These are phyloP conservation scores for Acanthamoeba healyi DNA, from an alignment of 208 protist species.

Conservation along the genomic window DNA sequence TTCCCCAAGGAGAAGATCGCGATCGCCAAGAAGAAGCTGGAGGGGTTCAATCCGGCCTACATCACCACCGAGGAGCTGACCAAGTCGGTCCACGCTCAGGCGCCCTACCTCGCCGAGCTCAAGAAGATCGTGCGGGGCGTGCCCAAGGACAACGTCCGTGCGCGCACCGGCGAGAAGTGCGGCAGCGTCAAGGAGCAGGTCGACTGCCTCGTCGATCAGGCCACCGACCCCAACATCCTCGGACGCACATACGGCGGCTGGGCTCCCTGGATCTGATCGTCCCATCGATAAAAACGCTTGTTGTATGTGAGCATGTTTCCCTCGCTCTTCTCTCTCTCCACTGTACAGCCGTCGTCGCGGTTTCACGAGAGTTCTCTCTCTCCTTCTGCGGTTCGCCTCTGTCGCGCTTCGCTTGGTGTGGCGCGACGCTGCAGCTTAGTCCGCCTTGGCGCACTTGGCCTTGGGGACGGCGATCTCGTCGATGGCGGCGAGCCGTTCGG, in stretches of 20 bases:
- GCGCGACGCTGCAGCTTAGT: too few relatives aligned
- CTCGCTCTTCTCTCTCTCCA: too few relatives aligned
- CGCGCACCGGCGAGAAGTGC: constrained; percentile 72
- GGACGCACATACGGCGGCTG: constrained; percentile 89
- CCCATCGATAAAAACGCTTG: too few relatives aligned
- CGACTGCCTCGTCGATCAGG: constrained; percentile 92
- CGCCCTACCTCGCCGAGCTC: constrained; percentile 56
- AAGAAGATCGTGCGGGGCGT: constrained; percentile 81
- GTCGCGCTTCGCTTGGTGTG: too few relatives aligned
- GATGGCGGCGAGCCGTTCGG: constrained; percentile 91
- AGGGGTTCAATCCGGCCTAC: constrained; percentile 82
- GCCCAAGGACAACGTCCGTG: constrained; percentile 80
- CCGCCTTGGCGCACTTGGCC: constrained; percentile 4
- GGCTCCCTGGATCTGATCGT: constrained; percentile 80
- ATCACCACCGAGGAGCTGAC: constrained; percentile 84
- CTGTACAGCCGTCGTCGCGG: too few relatives aligned
- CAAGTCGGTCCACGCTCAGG: constrained; percentile 78
- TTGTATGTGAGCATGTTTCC: too few relatives aligned
- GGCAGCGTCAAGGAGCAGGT: constrained; percentile 81
- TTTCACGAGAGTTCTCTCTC: too few relatives aligned
- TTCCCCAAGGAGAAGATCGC: constrained; percentile 88
- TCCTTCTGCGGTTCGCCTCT: too few relatives aligned
- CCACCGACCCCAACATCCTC: constrained; percentile 93
- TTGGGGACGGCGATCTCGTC: constrained; percentile 52
- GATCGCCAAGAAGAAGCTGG: constrained; percentile 86